Conservation (phyloP, 2,329 filamentous ascomycete genomes). For the Aspergillus neoniger region DNA sequence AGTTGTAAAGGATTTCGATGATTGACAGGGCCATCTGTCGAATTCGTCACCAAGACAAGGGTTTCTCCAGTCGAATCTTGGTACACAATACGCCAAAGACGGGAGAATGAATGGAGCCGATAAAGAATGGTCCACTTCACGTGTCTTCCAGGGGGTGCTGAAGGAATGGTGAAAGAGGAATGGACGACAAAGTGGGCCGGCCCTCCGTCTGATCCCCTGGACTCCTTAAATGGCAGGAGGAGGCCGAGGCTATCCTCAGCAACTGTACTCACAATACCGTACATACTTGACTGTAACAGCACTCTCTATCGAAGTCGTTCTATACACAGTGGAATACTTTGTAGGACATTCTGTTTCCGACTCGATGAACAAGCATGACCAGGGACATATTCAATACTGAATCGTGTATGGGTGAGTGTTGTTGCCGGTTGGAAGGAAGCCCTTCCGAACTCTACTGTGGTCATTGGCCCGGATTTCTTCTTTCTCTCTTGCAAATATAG, state of each 20-base stretch:
- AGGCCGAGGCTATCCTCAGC: conserved; percentile 3
- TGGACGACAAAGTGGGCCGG: not conserved
- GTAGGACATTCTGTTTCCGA: too few relatives aligned
- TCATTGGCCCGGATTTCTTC: too few relatives aligned
- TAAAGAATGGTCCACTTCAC: conserved; percentile 18
- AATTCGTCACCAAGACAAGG: conserved; percentile 16
- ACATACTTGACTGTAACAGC: not conserved
- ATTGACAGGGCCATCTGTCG: conserved; percentile 12
- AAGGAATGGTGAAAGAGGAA: conserved; percentile 1
- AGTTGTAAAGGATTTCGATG: not conserved
- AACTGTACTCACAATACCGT: not conserved
- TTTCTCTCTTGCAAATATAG: too few relatives aligned
- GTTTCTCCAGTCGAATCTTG: conserved; percentile 26
- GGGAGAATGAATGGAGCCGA: conserved; percentile 19
- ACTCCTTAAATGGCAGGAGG: conserved; percentile 14
- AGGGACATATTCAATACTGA: too few relatives aligned
- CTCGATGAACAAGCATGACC: too few relatives aligned
- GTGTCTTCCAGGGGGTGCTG: conserved; percentile 13
- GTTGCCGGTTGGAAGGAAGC: too few relatives aligned
- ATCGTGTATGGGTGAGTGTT: too few relatives aligned
- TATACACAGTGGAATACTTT: too few relatives aligned
- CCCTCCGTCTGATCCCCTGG: conserved; percentile 1
- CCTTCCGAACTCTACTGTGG: too few relatives aligned
- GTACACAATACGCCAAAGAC: conserved; percentile 20
- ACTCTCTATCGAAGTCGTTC: too few relatives aligned